A percentile compares a stretch with the other conserved stretches of the same genome.
Conservation (phyloP, 192 early-diverging fungal species). For the Radiomyces spectabilis region DNA sequence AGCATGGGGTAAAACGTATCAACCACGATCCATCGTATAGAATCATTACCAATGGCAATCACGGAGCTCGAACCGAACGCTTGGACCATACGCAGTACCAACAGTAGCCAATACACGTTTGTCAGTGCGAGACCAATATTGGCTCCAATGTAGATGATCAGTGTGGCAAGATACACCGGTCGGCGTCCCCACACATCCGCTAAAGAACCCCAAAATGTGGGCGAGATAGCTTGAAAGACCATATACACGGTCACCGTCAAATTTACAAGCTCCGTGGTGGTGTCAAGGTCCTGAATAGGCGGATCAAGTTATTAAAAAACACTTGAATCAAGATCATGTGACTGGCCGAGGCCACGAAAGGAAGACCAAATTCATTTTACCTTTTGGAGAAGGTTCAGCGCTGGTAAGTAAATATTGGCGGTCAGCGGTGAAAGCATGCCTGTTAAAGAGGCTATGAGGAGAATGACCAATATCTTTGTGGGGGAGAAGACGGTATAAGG, state of each 20-base stretch:
- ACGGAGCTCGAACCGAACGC: constrained; percentile 35
- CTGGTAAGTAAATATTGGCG: constrained; percentile 16
- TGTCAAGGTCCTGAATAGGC: constrained; percentile 16
- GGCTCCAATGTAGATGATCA: constrained; percentile 21
- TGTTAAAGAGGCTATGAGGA: background rate
- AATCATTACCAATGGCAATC: constrained; percentile 23
- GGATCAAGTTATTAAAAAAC: no score
- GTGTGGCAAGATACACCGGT: constrained; percentile 25
- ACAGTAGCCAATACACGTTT: constrained; percentile 15
- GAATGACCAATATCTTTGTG: background rate
- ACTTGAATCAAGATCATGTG: background rate
- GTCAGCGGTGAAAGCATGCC: constrained; percentile 7
- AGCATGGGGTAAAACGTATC: background rate
- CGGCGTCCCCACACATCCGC: constrained; percentile 33
- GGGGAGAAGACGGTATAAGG: background rate
- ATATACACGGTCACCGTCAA: constrained; percentile 29
- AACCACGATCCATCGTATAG: background rate
- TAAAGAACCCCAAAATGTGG: constrained; percentile 35
- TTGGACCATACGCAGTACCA: constrained; percentile 32
- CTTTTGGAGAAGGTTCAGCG: constrained; percentile 8
- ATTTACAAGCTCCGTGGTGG: constrained; percentile 20
- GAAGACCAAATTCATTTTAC: background rate
- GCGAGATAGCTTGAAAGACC: constrained; percentile 29
- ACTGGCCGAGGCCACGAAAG: background rate
- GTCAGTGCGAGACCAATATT: constrained; percentile 29